Conservation (phyloP, 352 stramenopile genomes). For the Globisporangium perplexum region DNA sequence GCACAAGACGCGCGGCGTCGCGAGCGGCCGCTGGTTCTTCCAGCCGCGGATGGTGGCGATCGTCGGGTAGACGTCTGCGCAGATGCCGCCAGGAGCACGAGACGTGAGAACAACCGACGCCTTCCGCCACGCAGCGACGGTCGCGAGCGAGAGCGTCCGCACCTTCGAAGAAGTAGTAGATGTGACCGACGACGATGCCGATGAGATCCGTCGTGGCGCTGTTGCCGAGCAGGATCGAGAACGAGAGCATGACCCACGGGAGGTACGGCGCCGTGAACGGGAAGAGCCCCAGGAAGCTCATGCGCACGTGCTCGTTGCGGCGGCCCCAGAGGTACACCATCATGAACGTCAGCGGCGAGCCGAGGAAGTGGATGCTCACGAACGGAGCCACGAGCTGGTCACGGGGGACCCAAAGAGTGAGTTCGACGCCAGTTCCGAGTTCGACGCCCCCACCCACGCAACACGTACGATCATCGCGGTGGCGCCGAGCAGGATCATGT, state of each 20-base stretch:
- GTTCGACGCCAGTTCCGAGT: background rate
- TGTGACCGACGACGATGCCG: conserved; percentile 98
- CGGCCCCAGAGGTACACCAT: conserved; percentile 99
- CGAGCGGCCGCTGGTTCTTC: conserved; percentile 88
- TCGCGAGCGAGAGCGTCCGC: too few species aligned
- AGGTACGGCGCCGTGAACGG: conserved; percentile 98
- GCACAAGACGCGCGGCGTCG: conserved; percentile 90
- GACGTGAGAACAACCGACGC: background rate
- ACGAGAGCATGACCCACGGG: conserved; percentile 97
- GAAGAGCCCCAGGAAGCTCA: conserved; percentile 98
- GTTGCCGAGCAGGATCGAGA: conserved; percentile 95
- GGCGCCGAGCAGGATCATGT: conserved; percentile 97
- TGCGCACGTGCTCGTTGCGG: conserved; percentile 93
- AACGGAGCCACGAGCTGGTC: conserved; percentile 91
- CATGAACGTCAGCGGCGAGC: conserved; percentile 99
- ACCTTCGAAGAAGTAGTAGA: conserved; percentile 99
- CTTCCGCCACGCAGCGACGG: too few species aligned
- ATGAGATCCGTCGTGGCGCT: conserved; percentile 96
- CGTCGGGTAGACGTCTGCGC: conserved; percentile 94
- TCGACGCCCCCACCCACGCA: background rate
- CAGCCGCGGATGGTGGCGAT: conserved; percentile 95
- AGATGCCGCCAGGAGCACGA: background rate
- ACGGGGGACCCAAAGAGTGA: background rate
- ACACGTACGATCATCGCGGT: conserved; percentile 89
- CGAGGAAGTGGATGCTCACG: conserved; percentile 96